Evolutionary conservation across 805 yeast genomes (phyloP).

Genomic region (Suhomyces emberorum): DNA sequence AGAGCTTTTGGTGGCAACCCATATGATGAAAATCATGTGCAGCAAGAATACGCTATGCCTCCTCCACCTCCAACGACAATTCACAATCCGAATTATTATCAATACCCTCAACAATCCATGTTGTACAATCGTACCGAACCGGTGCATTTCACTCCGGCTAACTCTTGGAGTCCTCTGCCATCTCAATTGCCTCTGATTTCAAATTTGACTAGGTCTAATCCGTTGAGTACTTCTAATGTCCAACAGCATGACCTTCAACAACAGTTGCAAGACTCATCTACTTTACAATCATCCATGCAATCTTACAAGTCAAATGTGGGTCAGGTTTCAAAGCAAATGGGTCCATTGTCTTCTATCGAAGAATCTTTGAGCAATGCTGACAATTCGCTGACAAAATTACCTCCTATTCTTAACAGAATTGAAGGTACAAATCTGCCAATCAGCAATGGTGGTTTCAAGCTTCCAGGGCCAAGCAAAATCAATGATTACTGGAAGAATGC

Average conservation of each 20-base stretch:
- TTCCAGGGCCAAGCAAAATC: constrained; percentile 1
- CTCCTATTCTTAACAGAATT: neutral
- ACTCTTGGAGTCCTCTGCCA: neutral
- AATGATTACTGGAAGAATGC: constrained; percentile 1
- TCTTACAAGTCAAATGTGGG: neutral
- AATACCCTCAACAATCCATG: constrained; percentile 20
- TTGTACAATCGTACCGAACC: constrained; percentile 4
- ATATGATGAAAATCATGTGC: neutral
- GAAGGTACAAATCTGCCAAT: neutral
- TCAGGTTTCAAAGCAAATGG: too few relatives aligned
- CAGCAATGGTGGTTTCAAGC: constrained; percentile 1
- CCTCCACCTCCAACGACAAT: neutral
- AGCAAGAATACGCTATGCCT: constrained; percentile 1
- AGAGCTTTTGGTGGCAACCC: constrained; percentile 16
- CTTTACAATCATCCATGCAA: neutral
- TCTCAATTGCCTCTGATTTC: neutral
- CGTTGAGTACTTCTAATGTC: constrained; percentile 7
- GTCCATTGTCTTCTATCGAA: constrained; percentile 3
- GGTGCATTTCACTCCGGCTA: neutral
- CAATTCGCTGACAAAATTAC: neutral
- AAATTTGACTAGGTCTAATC: neutral
- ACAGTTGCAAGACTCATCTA: neutral
- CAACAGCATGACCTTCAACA: constrained; percentile 5
- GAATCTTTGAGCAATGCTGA: neutral
- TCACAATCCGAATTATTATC: constrained; percentile 15